phyloP scores from a whole-genome alignment of 2,329 filamentous ascomycete species.

The Lomentospora prolificans region DNA sequence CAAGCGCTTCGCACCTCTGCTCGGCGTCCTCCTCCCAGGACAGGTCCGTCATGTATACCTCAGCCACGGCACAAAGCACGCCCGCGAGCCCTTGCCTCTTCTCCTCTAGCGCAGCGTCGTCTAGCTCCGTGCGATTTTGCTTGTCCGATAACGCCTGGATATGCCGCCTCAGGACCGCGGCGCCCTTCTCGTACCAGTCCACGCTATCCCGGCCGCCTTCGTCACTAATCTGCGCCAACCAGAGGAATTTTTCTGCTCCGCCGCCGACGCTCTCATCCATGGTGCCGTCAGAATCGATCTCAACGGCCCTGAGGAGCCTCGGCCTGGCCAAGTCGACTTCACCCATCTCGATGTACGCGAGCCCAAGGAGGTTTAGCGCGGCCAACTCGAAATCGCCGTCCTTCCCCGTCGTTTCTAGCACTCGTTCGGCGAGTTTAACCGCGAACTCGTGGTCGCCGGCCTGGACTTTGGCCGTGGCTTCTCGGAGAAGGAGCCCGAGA shows the following conservation, averaged over 20 bases:
- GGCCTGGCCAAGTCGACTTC: conserved; percentile 65
- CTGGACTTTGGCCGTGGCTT: conserved; percentile 31
- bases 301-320: conserved; percentile 63
- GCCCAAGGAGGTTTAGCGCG: conserved; percentile 66
- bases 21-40: conserved; percentile 91
- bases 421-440: conserved; percentile 28
- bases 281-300: conserved; percentile 66
- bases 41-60: conserved; percentile 98
- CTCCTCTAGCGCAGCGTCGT: conserved; percentile 41
- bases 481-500: conserved; percentile 22
- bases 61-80: conserved; percentile 85
- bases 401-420: conserved; percentile 31
- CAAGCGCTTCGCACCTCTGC: conserved; percentile 71
- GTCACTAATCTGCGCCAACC: conserved; percentile 81
- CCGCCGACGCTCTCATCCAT: conserved; percentile 64
- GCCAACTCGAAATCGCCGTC: conserved; percentile 46
- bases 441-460: conserved; percentile 32
- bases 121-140: conserved; percentile 27
- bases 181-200: conserved; percentile 60
- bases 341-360: conserved; percentile 74
- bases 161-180: conserved; percentile 59
- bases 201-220: conserved; percentile 58
- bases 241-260: conserved; percentile 88
- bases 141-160: conserved; percentile 50
- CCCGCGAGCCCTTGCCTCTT: conserved; percentile 76